Evolutionary conservation across 768 basidiomycete genomes (phyloP), one percentile per base, ranked within the genome.

Genomic region (Favolaschia claudopus): DNA sequence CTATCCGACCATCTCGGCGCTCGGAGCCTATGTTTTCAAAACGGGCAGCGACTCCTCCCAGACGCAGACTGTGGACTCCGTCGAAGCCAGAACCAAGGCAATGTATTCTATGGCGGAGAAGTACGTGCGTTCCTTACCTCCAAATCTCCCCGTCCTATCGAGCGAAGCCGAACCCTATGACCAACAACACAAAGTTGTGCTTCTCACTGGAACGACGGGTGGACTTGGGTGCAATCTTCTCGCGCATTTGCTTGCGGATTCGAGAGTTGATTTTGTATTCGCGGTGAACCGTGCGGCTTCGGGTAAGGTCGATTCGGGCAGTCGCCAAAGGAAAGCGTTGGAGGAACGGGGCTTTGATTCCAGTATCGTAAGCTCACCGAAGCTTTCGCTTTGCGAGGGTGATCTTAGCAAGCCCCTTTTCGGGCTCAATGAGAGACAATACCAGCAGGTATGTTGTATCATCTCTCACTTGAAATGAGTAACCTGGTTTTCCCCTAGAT

Each of bases 181-280:
- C 45, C 14, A 22, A n/a, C n/a, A 17, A 0, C 29, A 14, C 4
- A 60, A 67, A 28, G 65, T 70, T 8, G 51, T 78, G 39, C 60
- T 77, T 34, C 50, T 76, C 24, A 78, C 75, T 5, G 76, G 75
- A 4, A 76, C 72, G 20, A 78, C 74, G 0, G 73, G 74, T 12
- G 64, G 66, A 15, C 63, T 79, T n/a, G 77, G 77, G 14, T 69
- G 68, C 3, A 55, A 68, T 44, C 20, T 76, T 14, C 51, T 77
- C 17, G 58, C 64, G 10, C 47, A 46, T 19, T 69, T 75, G 33
- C 42, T 71, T 27, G 39, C 38, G 6, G 40, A 48, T n/a, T 42
- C 55, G 2, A 37, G 33, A 3, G 61, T 74, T 14, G 31, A 56
- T 15, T 38, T 37, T 19, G 65, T 79, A 5, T 74, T 72, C 42